phyloP scores from a whole-genome alignment of 495 filamentous ascomycete genomes.

The Lichenothelia convexa region DNA sequence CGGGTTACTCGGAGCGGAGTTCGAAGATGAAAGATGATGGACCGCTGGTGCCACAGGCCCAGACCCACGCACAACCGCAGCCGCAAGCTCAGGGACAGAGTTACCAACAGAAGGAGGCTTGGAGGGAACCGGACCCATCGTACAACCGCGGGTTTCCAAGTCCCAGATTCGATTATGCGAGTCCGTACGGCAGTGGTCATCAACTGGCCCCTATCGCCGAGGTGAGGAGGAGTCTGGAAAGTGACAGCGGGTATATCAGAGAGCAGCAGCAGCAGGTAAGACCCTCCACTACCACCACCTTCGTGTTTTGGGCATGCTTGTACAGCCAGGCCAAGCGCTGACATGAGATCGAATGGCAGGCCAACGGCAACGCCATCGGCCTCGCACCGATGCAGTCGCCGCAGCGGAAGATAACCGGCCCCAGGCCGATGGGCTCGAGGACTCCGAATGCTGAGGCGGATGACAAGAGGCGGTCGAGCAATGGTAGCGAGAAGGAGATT shows the following conservation, averaged over 20 bases:
- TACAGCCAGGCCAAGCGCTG: slow-evolving; percentile 3
- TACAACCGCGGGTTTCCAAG: slow-evolving; percentile 10
- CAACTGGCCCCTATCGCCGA: slow-evolving; percentile 22
- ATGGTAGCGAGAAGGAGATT: slow-evolving; percentile 7
- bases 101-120: slow-evolving; percentile 4
- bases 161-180: slow-evolving; percentile 8
- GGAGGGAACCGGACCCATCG: slow-evolving; percentile 6
- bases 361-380: slow-evolving; percentile 4
- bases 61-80: too few relatives aligned
- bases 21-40: slow-evolving; percentile 16
- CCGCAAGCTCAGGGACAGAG: neutral
- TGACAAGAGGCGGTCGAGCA: neutral
- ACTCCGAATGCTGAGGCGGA: slow-evolving; percentile 8
- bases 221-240: slow-evolving; percentile 20
- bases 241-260: slow-evolving; percentile 17
- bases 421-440: slow-evolving; percentile 20
- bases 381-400: slow-evolving; percentile 11
- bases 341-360: too few relatives aligned
- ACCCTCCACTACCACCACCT: too few relatives aligned
- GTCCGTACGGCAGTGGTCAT: slow-evolving; percentile 13
- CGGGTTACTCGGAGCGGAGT: slow-evolving; percentile 11
- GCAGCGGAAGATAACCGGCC: slow-evolving; percentile 22
- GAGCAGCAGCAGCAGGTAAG: too few relatives aligned
- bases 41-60: slow-evolving; percentile 20
- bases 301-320: too few relatives aligned